Evolutionary conservation across 1,139 yeast species (phyloP).

Genomic region (Lodderomyces pseudojiufengensis): DNA sequence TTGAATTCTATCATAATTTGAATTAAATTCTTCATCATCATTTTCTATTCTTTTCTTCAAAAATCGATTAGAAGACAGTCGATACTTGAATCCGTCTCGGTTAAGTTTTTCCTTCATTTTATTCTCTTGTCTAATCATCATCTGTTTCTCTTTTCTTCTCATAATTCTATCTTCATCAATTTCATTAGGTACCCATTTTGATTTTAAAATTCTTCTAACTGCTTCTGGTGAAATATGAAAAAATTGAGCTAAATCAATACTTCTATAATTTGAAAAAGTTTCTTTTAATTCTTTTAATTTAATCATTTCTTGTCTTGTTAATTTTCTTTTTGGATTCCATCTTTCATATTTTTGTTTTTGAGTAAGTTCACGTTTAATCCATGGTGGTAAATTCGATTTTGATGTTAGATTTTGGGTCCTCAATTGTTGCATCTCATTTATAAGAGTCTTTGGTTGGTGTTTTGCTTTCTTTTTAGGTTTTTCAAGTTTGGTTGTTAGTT

Average conservation of each 20-base stretch:
- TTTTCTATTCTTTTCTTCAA: constrained; percentile 12
- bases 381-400: constrained; percentile 28
- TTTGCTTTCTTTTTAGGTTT: constrained; percentile 15
- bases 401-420: neutral
- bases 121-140: constrained; percentile 1
- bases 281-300: constrained; percentile 56
- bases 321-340: constrained; percentile 70
- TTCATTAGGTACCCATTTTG: constrained; percentile 67
- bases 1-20: constrained; percentile 2
- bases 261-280: constrained; percentile 56
- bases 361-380: constrained; percentile 68
- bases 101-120: neutral
- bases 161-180: constrained; percentile 44
- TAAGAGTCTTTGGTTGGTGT: constrained; percentile 14
- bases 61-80: neutral
- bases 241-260: constrained; percentile 58
- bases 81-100: neutral
- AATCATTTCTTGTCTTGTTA: constrained; percentile 69
- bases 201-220: constrained; percentile 66
- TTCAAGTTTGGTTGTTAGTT: constrained; percentile 2
- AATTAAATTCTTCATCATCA: constrained; percentile 8
- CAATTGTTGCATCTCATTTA: constrained; percentile 8
- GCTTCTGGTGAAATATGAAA: constrained; percentile 82
- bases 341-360: constrained; percentile 53
- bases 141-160: constrained; percentile 2